Evolutionary conservation across 305 asterid species (phyloP), one percentile per base, ranked within the genome.

Genomic region (Petunia hybrid): DNA sequence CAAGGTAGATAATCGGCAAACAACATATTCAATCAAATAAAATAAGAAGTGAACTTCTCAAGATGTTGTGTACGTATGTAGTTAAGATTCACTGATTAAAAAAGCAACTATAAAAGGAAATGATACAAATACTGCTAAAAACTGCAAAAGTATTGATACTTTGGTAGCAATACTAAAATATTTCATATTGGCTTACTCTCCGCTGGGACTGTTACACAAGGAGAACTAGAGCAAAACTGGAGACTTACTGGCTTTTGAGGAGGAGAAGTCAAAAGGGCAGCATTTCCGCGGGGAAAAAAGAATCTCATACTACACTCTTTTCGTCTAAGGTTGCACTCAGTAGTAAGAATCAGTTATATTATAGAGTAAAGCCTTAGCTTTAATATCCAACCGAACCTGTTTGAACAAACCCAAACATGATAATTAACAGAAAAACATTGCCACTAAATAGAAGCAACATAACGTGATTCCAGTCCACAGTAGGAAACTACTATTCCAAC

Each of bases 241-340:
- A 81, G 48, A 87, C 98, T 91, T 87, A 95, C 98, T 82, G 85
- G 87, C 60, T 68, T 73, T 76, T 85, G 87, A 77, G 88, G 82
- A 78, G 97, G 97, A 81, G 95, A 82, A 60, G 94, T 88, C 81
- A 95, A 87, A 87, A 92, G 90, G 83, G 92, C 98, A 82, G 84
- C 85, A 88, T 88, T 90, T 85, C 85, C 85, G 57, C 90, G 81
- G 43, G 81, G 53, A 67, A 89, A 74, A 68, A 67, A 64, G 82
- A 95, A 81, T 74, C 77, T 74, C 82, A 92, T 82, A 77, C 82
- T 85, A 82, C 98, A 95, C 63, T 84, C 79, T 70, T 87, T 88
- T 10, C 65, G 89, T 60, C 83, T 78, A 80, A 88, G 91, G 82
- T 79, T 65, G 84, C 99, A 95, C 78, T 83, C 82, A 22, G 87